Conservation (phyloP, 148 eudicot genomes). For the Silene latifolia region DNA sequence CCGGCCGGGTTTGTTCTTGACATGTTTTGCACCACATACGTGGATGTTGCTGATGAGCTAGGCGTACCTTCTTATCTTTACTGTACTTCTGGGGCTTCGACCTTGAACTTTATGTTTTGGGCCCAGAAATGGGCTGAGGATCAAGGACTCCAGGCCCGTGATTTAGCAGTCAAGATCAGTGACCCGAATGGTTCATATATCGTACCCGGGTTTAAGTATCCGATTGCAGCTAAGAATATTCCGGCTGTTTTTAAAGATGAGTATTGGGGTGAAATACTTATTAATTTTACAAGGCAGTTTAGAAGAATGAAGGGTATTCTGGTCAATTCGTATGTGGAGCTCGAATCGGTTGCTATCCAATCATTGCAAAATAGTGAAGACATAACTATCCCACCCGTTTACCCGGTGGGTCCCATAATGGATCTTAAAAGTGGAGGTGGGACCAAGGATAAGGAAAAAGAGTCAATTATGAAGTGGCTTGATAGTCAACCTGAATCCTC, state of each 20-base stretch:
- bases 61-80: constrained; percentile 31
- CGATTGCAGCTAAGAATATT: not conserved
- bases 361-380: constrained; percentile 8
- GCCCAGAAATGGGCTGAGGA: constrained; percentile 4
- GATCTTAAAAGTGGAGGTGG: constrained; percentile 20
- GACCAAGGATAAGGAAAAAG: not conserved
- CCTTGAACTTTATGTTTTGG: constrained; percentile 14
- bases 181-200: constrained; percentile 6
- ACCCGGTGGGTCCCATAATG: constrained; percentile 53
- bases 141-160: constrained; percentile 7
- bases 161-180: not conserved
- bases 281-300: constrained; percentile 5
- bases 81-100: constrained; percentile 15
- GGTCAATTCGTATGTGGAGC: constrained; percentile 38
- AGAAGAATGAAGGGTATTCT: constrained; percentile 44
- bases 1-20: constrained; percentile 32
- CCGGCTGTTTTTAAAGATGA: constrained; percentile 13
- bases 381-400: constrained; percentile 26
- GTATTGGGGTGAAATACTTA: not conserved
- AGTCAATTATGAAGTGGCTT: constrained; percentile 41
- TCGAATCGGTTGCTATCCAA: constrained; percentile 28
- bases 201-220: constrained; percentile 25
- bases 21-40: constrained; percentile 32
- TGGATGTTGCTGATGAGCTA: constrained; percentile 31
- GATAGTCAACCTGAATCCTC: constrained; percentile 42